Evolutionary conservation across 75 land plant genomes (phyloP), one percentile per base, ranked within the genome.

Genomic region (Cunninghamia lanceolata): DNA sequence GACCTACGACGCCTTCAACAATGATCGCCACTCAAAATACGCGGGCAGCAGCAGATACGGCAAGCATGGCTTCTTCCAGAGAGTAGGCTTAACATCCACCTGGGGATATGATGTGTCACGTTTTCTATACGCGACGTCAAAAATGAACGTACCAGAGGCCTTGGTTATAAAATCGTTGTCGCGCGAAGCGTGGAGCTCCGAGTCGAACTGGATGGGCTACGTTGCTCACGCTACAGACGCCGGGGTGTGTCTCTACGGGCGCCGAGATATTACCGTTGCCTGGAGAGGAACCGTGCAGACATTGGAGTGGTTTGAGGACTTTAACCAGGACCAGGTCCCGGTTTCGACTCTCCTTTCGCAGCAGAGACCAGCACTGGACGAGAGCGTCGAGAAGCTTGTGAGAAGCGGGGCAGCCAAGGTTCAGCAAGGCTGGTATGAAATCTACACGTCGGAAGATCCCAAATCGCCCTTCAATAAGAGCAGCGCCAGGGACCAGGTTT

Each of bases 121-220:
- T 85, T 96, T 88, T 86, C 34, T 98, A 14, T 98, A 98, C 85
- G 96, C 98, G 10, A 96, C 99, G 30, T 90, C 96, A 13, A 30
- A 83, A 7, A 71, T 92, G 1, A 46, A 53, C 4, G 47, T 92
- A 34, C 99, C 96, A 5, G 90, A 91, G 1, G 91, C 90, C 13
- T 89, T 95, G 73, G 83, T 90, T 2, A 28, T 93, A 13, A 85
- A 76, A 78, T 91, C 97, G 15, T 52, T 90, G 77, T 90, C 96
- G 83, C 63, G 91, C 87, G 95, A 95, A 87, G 92, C 93, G 8
- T 96, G 98, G 96, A 85, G 90, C 88, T 79, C 85, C 86, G 93
- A 95, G 83, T 96, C 96, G 5, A 94, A 97, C 77, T 97, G 96
- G 96, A 94, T 94, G 84, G 99, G 99, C 50, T 96, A 89, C 82